A percentile compares a stretch with the other conserved stretches of the same genome.
These are phyloP conservation scores for Scytalidium sp. DNA, from an alignment of 2,329 filamentous ascomycete genomes.

Conservation along the genomic window DNA sequence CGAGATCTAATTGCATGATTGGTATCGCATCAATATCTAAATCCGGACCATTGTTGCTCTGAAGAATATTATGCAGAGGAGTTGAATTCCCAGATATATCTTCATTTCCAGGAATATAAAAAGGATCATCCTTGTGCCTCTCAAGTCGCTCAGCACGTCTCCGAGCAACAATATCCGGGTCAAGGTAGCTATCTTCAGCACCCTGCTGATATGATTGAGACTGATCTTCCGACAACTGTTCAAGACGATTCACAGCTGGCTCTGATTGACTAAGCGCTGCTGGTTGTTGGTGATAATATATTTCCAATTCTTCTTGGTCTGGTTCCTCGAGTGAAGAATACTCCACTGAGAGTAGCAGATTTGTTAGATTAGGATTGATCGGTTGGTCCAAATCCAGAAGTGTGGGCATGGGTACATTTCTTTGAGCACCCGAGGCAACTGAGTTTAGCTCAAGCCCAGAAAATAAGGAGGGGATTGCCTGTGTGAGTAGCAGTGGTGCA, in stretches of 20 bases:
- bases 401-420: constrained; percentile 77
- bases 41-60: constrained; percentile 69
- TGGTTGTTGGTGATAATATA: constrained; percentile 58
- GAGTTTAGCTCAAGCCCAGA: constrained; percentile 86
- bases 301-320: constrained; percentile 64
- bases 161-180: constrained; percentile 70
- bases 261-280: constrained; percentile 43
- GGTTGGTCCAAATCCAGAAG: constrained; percentile 76
- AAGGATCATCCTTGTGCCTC: constrained; percentile 88
- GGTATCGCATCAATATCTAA: constrained; percentile 94
- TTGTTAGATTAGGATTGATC: constrained; percentile 72
- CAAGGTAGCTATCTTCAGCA: constrained; percentile 63
- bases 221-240: constrained; percentile 42
- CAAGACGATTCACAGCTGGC: constrained; percentile 54
- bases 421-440: constrained; percentile 77
- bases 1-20: constrained; percentile 87
- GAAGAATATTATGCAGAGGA: constrained; percentile 74
- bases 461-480: constrained; percentile 87
- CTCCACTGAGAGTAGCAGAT: constrained; percentile 59
- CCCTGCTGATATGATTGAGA: constrained; percentile 56
- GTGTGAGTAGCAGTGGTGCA: constrained; percentile 79
- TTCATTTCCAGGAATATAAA: constrained; percentile 70
- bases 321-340: constrained; percentile 45
- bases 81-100: constrained; percentile 62
- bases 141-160: constrained; percentile 75